Conservation (phyloP, 2,329 filamentous ascomycete species). For the Colletotrichum kahawae region DNA sequence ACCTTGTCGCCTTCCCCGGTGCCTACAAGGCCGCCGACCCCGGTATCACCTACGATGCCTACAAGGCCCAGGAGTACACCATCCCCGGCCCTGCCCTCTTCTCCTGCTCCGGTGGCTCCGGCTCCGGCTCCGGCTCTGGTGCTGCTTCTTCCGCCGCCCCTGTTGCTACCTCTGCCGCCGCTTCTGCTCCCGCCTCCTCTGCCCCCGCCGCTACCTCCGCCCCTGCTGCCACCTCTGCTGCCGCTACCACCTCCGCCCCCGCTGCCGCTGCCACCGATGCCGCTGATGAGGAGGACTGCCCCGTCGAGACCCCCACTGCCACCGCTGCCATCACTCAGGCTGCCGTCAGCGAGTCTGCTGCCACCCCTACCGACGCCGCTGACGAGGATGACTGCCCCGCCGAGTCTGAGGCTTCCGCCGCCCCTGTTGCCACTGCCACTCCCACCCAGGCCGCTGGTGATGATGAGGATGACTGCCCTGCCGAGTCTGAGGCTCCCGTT, state of each 20-base stretch:
- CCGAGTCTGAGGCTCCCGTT: neutral
- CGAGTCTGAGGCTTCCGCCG: constrained; percentile 1
- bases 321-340: neutral
- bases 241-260: neutral
- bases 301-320: neutral
- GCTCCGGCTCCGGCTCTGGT: constrained; percentile 6
- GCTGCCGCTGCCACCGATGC: neutral
- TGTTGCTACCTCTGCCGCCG: neutral
- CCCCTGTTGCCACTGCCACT: neutral
- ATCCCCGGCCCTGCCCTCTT: constrained; percentile 55
- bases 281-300: neutral
- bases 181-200: neutral
- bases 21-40: constrained; percentile 48
- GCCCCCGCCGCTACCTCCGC: neutral
- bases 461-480: constrained; percentile 15
- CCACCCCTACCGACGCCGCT: neutral
- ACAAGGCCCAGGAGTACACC: constrained; percentile 48
- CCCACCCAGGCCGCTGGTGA: neutral
- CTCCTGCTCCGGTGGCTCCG: constrained; percentile 39
- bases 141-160: neutral
- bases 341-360: neutral
- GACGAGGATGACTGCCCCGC: constrained; percentile 16
- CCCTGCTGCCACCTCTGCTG: neutral
- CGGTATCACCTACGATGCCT: constrained; percentile 53
- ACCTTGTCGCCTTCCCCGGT: constrained; percentile 52